Evolutionary conservation across 148 eudicot genomes (phyloP).

Genomic region (Rhododendron kiyosumense): DNA sequence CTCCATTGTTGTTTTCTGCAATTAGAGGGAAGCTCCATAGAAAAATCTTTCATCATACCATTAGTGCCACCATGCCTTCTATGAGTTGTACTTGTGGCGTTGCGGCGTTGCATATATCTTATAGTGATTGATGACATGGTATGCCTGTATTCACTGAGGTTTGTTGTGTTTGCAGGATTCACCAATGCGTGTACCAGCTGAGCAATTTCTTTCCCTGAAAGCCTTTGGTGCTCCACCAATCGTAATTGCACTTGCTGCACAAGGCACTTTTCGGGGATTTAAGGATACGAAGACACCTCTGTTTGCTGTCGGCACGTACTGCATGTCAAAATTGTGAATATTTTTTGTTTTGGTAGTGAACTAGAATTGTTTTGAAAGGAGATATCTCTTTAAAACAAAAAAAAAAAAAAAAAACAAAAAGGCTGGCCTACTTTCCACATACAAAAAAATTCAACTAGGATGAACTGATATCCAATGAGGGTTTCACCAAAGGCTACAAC

Average conservation of each 20-base stretch:
- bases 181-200: constrained; percentile 86
- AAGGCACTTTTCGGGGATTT: constrained; percentile 91
- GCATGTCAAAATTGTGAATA: neutral
- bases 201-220: constrained; percentile 67
- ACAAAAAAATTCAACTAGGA: neutral
- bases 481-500: neutral
- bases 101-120: neutral
- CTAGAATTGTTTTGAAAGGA: neutral
- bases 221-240: constrained; percentile 95
- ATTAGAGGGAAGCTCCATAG: neutral
- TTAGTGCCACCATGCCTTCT: neutral
- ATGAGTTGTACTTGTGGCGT: neutral
- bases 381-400: neutral
- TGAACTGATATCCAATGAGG: neutral
- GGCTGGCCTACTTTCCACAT: neutral
- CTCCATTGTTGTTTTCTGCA: constrained; percentile 1
- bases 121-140: neutral
- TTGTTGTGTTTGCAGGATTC: constrained; percentile 59
- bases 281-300: constrained; percentile 94
- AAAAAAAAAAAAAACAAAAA: neutral
- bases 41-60: neutral
- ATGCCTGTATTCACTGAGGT: constrained; percentile 3
- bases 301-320: constrained; percentile 84
- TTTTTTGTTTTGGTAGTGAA: neutral
- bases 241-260: constrained; percentile 92